Evolutionary conservation across 202 grass and related monocot species (phyloP).

Genomic region (Miscanthus sacchariflorus): DNA sequence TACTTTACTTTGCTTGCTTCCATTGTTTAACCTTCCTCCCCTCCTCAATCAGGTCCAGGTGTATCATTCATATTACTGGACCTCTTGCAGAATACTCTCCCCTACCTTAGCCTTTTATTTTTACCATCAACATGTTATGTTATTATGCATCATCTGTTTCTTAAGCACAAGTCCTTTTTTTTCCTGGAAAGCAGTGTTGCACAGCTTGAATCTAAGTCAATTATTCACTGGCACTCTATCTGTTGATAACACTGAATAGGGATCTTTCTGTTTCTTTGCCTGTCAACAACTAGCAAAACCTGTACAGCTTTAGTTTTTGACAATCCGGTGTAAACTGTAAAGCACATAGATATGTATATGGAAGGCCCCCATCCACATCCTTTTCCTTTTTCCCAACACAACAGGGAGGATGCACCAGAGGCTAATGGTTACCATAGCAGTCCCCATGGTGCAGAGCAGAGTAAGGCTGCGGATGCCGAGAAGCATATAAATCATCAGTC

Average conservation of each 20-base stretch:
- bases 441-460: constrained; percentile 18
- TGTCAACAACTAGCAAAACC: not conserved
- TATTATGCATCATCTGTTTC: not conserved
- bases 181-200: not conserved
- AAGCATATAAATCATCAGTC: constrained; percentile 14
- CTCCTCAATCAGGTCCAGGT: not conserved
- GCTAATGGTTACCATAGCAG: constrained; percentile 16
- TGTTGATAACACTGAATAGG: not conserved
- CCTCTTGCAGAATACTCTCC: not conserved
- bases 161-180: not conserved
- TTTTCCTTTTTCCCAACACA: not conserved
- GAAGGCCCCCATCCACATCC: not conserved
- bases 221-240: not conserved
- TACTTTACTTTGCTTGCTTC: not conserved
- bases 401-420: constrained; percentile 51
- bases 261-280: not conserved
- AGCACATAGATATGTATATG: not conserved
- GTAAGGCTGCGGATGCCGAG: not conserved
- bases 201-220: not conserved
- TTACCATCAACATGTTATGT: not conserved
- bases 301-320: constrained; percentile 10
- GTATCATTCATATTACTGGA: not conserved
- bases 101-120: constrained; percentile 11
- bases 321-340: not conserved
- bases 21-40: not conserved